Evolutionary conservation across 371 early-diverging fungal species (phyloP), one percentile per base, ranked within the genome.

Genomic region (Mortierella sp.): DNA sequence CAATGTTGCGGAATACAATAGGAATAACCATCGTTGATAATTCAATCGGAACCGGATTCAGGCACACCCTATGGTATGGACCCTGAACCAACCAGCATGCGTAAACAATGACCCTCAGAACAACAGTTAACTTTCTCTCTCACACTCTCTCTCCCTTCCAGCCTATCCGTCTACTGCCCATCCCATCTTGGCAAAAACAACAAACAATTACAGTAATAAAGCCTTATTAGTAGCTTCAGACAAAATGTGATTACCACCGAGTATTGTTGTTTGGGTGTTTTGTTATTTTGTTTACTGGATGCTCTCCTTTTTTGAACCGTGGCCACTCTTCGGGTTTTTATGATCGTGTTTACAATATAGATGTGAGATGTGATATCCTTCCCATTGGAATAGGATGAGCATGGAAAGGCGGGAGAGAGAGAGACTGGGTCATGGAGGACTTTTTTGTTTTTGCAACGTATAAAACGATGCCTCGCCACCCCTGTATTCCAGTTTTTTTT

Each of bases 1-100:
- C n/a, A n/a, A n/a, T n/a, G n/a, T n/a, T n/a, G 58, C 58, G 34
- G 58, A 29, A 58, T 58, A 34, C 58, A 58, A 31, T n/a, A n/a
- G n/a, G n/a, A n/a, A 19, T 29, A 14, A 16, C 58, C 7, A 9
- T 58, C 34, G 22, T 31, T 29, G 34, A 16, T 58, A 29, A 19
- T 55, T 16, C 29, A 55, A 6, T 34, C 58, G 19, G 34, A 31
- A 58, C 58, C 16, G 19, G 31, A 55, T 34, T 58, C 58, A 34
- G 58, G 34, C 34, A 58, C 58, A 29, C 13, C 16, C 58, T 19
- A 13, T 5, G 22, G 19, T 13, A 19, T 19, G 16, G 58, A 58
- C 58, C 58, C 58, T 58, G 58, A 58, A 58, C n/a, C n/a, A n/a
- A n/a, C n/a, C 1, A 58, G 5, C 4, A 14, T 14, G 13, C 5